phyloP scores from a whole-genome alignment of 2,329 filamentous ascomycete species.

The Colletotrichum destructivum region DNA sequence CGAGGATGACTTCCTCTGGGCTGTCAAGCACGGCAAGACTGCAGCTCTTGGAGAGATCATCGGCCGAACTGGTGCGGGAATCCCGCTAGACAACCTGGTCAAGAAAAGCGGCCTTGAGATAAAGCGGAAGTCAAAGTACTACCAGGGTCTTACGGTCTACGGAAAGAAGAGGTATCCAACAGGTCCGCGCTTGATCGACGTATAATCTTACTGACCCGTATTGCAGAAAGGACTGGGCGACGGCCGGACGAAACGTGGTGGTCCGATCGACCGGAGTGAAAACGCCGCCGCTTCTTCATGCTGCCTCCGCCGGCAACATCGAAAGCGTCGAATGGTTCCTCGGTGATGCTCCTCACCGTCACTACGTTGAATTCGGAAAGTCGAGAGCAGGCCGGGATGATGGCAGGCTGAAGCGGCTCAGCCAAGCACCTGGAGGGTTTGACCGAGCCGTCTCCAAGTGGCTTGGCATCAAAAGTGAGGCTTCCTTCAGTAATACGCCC shows the following conservation, averaged over 20 bases:
- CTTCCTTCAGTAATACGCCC: constrained; percentile 13
- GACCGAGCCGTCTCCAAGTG: constrained; percentile 74
- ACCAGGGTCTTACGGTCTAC: constrained; percentile 83
- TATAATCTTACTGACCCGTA: constrained; percentile 37
- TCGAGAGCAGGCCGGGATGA: constrained; percentile 74
- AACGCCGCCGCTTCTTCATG: constrained; percentile 73
- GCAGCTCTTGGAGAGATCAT: constrained; percentile 76
- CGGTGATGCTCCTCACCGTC: constrained; percentile 76
- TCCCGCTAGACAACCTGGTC: constrained; percentile 78
- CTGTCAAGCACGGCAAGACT: constrained; percentile 64
- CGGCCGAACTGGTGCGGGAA: constrained; percentile 75
- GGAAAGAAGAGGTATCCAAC: constrained; percentile 73
- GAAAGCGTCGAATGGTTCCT: constrained; percentile 83
- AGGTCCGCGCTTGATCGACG: background rate
- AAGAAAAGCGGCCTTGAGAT: constrained; percentile 76
- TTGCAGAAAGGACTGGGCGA: constrained; percentile 77
- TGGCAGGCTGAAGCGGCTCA: constrained; percentile 73
- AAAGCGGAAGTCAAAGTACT: constrained; percentile 77
- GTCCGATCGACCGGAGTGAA: constrained; percentile 57
- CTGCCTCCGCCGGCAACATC: constrained; percentile 71
- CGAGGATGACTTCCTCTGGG: constrained; percentile 57
- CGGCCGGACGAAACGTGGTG: constrained; percentile 67
- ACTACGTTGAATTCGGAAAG: constrained; percentile 77
- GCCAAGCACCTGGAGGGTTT: constrained; percentile 72
- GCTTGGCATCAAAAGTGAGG: constrained; percentile 72